phyloP scores from a whole-genome alignment of 192 early-diverging fungal genomes.

The Podochytrium sp. region DNA sequence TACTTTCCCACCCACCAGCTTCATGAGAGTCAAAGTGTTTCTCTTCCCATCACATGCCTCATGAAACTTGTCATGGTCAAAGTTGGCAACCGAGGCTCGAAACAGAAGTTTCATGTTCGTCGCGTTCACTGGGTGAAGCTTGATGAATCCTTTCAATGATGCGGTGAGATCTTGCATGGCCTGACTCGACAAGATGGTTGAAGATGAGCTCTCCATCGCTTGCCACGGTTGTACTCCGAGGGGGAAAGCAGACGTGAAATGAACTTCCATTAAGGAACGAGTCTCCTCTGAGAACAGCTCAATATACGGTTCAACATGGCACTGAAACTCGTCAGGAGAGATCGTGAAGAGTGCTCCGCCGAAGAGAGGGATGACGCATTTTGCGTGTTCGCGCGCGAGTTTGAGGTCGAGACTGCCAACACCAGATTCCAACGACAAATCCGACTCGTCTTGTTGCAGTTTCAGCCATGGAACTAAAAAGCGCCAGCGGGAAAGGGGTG shows the following conservation, averaged over 20 bases:
- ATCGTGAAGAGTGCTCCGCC: too few relatives aligned
- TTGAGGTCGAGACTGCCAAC: too few relatives aligned
- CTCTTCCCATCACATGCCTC: not conserved
- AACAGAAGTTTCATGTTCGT: not conserved
- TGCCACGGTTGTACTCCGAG: not conserved
- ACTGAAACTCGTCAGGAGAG: not conserved
- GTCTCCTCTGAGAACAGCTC: not conserved
- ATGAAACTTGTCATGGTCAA: not conserved
- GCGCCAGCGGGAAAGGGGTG: not conserved
- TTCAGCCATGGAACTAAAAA: not conserved
- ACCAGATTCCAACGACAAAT: constrained; percentile 2
- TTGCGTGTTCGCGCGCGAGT: too few relatives aligned
- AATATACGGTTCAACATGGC: not conserved
- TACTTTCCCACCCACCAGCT: not conserved
- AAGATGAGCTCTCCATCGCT: not conserved
- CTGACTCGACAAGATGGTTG: not conserved
- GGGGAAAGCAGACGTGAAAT: not conserved
- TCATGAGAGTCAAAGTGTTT: not conserved
- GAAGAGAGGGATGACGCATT: too few relatives aligned
- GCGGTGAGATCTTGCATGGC: not conserved
- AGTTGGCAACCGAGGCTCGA: not conserved
- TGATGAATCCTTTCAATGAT: not conserved
- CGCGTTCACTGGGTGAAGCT: not conserved
- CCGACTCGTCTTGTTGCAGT: not conserved
- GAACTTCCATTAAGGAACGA: not conserved